Conservation (phyloP, 2,329 filamentous ascomycete species). For the Aspergillus amoenus region DNA sequence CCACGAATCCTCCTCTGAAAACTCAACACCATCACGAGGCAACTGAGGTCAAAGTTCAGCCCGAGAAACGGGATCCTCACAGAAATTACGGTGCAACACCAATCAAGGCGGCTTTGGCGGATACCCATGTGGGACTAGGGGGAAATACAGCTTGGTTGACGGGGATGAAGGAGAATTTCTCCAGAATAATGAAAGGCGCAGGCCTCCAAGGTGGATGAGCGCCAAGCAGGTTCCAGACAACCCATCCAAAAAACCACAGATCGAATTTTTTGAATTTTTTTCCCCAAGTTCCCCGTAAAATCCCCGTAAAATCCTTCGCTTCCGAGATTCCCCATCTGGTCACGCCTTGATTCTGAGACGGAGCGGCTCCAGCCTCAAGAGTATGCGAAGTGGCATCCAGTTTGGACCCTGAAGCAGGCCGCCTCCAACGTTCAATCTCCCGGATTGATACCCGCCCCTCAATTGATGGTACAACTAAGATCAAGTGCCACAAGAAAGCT, state of each 20-base stretch:
- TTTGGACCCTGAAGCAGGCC: not conserved
- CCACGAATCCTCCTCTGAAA: not conserved
- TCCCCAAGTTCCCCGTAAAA: conserved; percentile 6
- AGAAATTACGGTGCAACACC: conserved; percentile 3
- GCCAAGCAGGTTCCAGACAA: not conserved
- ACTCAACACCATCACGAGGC: conserved; percentile 11
- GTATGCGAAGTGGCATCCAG: not conserved
- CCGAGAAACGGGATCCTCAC: not conserved
- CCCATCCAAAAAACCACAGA: not conserved
- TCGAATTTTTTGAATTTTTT: not conserved
- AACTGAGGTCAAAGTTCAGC: not conserved
- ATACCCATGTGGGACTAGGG: conserved; percentile 20
- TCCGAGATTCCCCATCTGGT: not conserved
- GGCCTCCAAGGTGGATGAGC: not conserved
- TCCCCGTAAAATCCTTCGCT: conserved; percentile 2
- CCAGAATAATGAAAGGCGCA: not conserved
- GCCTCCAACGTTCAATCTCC: not conserved
- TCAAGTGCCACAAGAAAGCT: not conserved
- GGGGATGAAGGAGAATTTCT: not conserved
- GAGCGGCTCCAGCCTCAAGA: not conserved
- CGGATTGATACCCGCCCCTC: conserved; percentile 1
- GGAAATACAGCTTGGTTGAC: not conserved
- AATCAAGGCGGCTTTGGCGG: conserved; percentile 17
- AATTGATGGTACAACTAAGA: not conserved
- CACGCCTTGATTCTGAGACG: not conserved